Evolutionary conservation across 1,139 yeast species (phyloP), one percentile per base, ranked within the genome.

Genomic region (Yamadazyma blattariae): DNA sequence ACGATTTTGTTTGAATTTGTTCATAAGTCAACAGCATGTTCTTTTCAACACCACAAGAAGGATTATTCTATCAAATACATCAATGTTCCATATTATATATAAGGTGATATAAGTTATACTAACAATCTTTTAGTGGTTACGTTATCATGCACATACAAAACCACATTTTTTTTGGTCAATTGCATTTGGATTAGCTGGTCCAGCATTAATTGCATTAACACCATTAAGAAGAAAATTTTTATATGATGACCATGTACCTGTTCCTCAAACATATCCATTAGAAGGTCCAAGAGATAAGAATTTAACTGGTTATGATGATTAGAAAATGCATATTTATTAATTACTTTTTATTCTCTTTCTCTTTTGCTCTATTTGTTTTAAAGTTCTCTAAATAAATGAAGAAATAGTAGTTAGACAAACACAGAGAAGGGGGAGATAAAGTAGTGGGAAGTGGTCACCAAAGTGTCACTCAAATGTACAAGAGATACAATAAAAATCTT

Each of bases 151-250:
- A 27, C 87, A 84, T 64, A 79, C 79, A 47, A 79, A 79, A 56
- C 95, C 95, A 35, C 89, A 84, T 58, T 70, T 84, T 48, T 82
- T 84, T 60, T 80, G 72, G 56, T 71, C 92, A n/a, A 73, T 79
- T 19, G 69, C 71, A 27, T 67, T 85, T 49, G 95, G 90, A 9
- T 59, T 78, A 33, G 57, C 82, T 30, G 89, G 86, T 8, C 94
- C 94, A 12, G 61, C 77, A 13, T 69, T 83, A 40, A 59, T 82
- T 47, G 65, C 71, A 33, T 72, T 74, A 35, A 73, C 90, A 34
- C 92, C 92, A 32, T 54, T 84, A 38, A 79, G 95, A 71, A 75
- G 83, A 59, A 79, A 74, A 57, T 81, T 67, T 55, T 61, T 81
- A 42, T 86, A 79, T 54, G 73, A 68, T 26, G 90, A 84, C 56